Evolutionary conservation across 2,329 filamentous ascomycete genomes (phyloP).

Genomic region (Alternaria longipes): DNA sequence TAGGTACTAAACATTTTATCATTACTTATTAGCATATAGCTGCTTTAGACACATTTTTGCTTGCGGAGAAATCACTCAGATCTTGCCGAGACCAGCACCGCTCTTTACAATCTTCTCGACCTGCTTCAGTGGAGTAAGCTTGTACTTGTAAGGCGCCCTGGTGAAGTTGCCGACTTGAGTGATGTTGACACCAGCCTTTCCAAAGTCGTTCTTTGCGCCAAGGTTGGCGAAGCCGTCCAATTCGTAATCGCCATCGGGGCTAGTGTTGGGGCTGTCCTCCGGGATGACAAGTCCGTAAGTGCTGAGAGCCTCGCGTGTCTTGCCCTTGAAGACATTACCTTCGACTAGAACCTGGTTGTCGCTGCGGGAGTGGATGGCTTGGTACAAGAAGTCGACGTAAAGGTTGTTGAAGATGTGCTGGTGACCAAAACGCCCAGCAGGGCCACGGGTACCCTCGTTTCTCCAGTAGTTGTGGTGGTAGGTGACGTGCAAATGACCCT

Average conservation of each 20-base stretch:
- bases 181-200: slow-evolving; percentile 60
- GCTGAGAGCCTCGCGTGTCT: slow-evolving; percentile 60
- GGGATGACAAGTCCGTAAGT: slow-evolving; percentile 67
- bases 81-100: slow-evolving; percentile 59
- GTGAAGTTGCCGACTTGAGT: slow-evolving; percentile 62
- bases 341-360: slow-evolving; percentile 58
- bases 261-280: slow-evolving; percentile 63
- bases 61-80: slow-evolving; percentile 14
- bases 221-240: slow-evolving; percentile 65
- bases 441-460: slow-evolving; percentile 70
- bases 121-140: slow-evolving; percentile 57
- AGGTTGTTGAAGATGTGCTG: slow-evolving; percentile 68
- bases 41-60: neutral
- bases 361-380: slow-evolving; percentile 56
- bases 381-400: slow-evolving; percentile 50
- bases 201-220: slow-evolving; percentile 63
- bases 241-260: slow-evolving; percentile 63
- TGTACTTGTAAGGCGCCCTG: slow-evolving; percentile 60
- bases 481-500: slow-evolving; percentile 69
- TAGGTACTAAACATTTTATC: neutral
- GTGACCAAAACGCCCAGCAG: slow-evolving; percentile 72
- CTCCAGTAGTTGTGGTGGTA: slow-evolving; percentile 73
- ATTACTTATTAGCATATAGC: neutral
- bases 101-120: slow-evolving; percentile 55
- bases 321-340: slow-evolving; percentile 59